A percentile compares a stretch with the other conserved stretches of the same genome.
These are phyloP conservation scores for Malus orientalis DNA, from an alignment of 306 rosid species.

Conservation along the genomic window DNA sequence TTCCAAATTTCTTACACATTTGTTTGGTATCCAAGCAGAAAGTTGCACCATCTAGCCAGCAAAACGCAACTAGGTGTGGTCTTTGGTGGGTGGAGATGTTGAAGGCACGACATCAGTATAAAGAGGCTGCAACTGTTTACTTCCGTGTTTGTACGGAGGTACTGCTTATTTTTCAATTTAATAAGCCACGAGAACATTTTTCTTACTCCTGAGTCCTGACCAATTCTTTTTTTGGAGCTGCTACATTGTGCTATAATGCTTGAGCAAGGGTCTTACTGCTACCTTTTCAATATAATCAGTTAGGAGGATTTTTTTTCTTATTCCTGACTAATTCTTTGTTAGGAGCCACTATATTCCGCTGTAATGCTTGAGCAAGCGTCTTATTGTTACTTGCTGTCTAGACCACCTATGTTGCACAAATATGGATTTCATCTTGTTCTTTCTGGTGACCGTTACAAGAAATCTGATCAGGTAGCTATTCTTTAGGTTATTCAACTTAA, in stretches of 20 bases:
- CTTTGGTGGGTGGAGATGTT: conserved; percentile 96
- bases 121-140: conserved; percentile 87
- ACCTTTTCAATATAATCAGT: conserved; percentile 19
- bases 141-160: conserved; percentile 96
- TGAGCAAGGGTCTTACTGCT: conserved; percentile 90
- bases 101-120: conserved; percentile 71
- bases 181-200: conserved; percentile 4
- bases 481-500: conserved; percentile 3
- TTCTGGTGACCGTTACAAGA: conserved; percentile 94
- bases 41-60: conserved; percentile 73
- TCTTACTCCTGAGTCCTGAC: conserved; percentile 35
- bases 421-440: conserved; percentile 99
- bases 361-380: conserved; percentile 99
- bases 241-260: conserved; percentile 88
- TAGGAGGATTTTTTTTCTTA: conserved; percentile 17
- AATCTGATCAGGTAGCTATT: conserved; percentile 74
- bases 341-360: conserved; percentile 91
- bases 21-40: conserved; percentile 50
- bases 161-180: conserved; percentile 11
- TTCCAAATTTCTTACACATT: not conserved
- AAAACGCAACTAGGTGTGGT: conserved; percentile 85
- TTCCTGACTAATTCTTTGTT: conserved; percentile 25
- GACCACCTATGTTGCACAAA: conserved; percentile 90
- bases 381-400: conserved; percentile 77
- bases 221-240: conserved; percentile 46